Evolutionary conservation across 2,329 filamentous ascomycete genomes (phyloP), one percentile per base, ranked within the genome.

Genomic region (Fusarium bactridioides): DNA sequence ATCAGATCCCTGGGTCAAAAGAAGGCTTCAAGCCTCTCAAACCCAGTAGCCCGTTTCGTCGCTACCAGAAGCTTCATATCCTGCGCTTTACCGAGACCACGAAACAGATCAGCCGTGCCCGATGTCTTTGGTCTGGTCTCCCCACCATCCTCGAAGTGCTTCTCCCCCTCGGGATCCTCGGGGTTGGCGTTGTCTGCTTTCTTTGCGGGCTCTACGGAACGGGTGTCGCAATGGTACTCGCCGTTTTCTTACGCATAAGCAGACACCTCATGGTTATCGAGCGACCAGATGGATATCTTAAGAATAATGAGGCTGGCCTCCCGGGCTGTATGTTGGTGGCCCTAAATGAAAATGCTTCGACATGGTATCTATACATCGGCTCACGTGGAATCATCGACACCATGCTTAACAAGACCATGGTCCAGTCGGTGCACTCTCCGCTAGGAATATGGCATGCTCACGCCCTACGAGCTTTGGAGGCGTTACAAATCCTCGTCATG

Each of bases 81-180:
- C 16, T 44, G 15, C 41, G 23, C n/a, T 44, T 44, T 25, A 12
- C 23, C 10, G 41, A 44, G 16, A 44, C n/a, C 0, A 19, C 23
- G 15, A 44, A 44, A 25, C 5, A 44, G 10, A 25, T 19, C 1
- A 44, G 41, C 16, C 41, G 10, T 44, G 16, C 41, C 10, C n/a
- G 23, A 19, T 19, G 10, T 8, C 23, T 44, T 5, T 44, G 41
- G 41, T 23, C n/a, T 0, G 10, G 23, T 9, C 16, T 44, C 10
- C 41, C 23, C 0, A 25, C 16, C 1, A 12, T 19, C 9, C 0
- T 44, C 10, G 16, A 44, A 2, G 0, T 19, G 0, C 41, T 44
- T 10, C 23, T 44, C 0, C 41, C 10, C 41, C 0, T 44, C 0
- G 41, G 41, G 10, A 16, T 44, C 12, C 23, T 25, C 10, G 41